Percentiles rank a stretch among this genome's conserved stretches.
Conservation (phyloP, 164 flowering plant species). For the Vitis amurensis region DNA sequence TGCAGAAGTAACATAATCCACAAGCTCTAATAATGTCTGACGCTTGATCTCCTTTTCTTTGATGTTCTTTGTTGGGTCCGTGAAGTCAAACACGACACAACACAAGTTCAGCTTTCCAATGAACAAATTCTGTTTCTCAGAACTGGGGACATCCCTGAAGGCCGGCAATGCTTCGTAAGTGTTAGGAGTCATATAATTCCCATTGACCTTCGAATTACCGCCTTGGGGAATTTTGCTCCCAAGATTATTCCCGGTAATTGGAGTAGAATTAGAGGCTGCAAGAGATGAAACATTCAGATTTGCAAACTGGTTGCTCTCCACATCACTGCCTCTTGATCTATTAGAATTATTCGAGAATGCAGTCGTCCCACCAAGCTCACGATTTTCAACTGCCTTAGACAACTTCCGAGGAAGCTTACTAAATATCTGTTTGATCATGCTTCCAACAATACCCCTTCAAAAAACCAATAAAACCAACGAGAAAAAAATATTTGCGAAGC, state of each 20-base stretch:
- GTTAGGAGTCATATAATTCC: constrained; percentile 9
- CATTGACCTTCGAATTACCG: constrained; percentile 15
- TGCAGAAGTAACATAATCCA: constrained; percentile 71
- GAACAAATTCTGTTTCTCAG: constrained; percentile 72
- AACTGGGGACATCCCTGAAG: constrained; percentile 68
- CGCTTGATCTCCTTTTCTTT: constrained; percentile 81
- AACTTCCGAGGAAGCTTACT: constrained; percentile 37
- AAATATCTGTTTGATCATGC: constrained; percentile 32
- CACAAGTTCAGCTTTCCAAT: constrained; percentile 68
- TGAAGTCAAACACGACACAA: constrained; percentile 69
- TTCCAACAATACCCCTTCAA: constrained; percentile 7
- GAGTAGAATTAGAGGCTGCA: constrained; percentile 9
- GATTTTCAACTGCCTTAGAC: constrained; percentile 21
- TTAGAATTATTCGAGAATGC: constrained; percentile 13
- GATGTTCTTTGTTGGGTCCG: constrained; percentile 70
- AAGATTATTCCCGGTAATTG: constrained; percentile 6
- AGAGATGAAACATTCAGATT: constrained; percentile 7
- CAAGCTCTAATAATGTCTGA: constrained; percentile 75
- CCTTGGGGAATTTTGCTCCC: constrained; percentile 13
- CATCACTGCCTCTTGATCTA: constrained; percentile 20
- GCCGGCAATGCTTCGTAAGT: constrained; percentile 64
- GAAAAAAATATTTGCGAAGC: background rate
- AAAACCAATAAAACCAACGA: constrained; percentile 1
- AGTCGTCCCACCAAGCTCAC: constrained; percentile 19
- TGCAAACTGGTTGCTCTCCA: constrained; percentile 15